Base-by-base conservation (phyloP, 2,329 filamentous ascomycete genomes). In the Pseudogymnoascus sp. region DNA sequence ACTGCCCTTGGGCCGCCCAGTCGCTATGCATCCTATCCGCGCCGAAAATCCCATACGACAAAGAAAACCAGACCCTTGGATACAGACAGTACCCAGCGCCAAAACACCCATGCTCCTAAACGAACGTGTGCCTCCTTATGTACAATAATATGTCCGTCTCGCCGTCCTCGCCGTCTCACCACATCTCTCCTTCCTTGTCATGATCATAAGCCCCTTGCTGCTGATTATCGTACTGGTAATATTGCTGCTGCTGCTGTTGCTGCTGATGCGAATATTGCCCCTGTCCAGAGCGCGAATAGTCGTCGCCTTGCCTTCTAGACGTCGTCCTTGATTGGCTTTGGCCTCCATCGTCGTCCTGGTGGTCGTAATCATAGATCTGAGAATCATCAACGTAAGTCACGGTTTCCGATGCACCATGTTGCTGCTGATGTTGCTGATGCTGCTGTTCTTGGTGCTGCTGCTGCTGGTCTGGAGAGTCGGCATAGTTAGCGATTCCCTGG, bases 351-450 rank as follows among this genome's bases (percentile, higher is more conserved):
- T 78, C 75, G 47, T 71, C 65, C 61, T 72, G 71, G 64, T 75
- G 71, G 59, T 80, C 78, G 69, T 82, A 79, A 66, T 80, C 79
- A 69, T 81, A 83, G 70, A 78, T 79, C 66, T 80, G 78, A 62
- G 78, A 76, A 65, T 83, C 79, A 63, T 81, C 79, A 62, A 80
- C 73, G 69, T 77, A 77, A 63, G 68, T 76, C 50, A 75, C 73
- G 64, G 72, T 75, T 63, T 80, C 78, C 47, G 70, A 71, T 28
- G 70, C 63, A 23, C 73, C 71, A 42, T 70, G 66, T 63, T 70
- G 69, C 62, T 72, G 69, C 40, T 64, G 36, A 1, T 61, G 59
- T 2, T 40, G 33, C 7, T 40, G 57, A 13, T 60, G 57, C 62
- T 38, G 63, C 33, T n/a, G 59, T 62, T 53, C 9, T 2, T 47